These are phyloP conservation scores for Tulasnella sp. DNA, from an alignment of 768 basidiomycete genomes.

Conservation along the genomic window DNA sequence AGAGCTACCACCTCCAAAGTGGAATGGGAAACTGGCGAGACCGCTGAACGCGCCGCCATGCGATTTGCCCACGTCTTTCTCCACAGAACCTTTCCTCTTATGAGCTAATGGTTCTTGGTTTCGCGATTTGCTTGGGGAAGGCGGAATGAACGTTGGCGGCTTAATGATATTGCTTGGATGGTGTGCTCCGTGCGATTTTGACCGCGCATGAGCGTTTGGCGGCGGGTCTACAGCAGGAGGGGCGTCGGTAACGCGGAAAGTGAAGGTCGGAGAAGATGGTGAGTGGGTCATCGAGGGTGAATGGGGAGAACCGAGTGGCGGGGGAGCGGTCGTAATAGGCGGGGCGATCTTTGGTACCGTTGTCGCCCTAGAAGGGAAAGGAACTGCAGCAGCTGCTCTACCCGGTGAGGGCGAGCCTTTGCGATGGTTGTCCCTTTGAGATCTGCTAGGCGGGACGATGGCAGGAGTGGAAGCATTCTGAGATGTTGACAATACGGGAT, in stretches of 20 bases:
- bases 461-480: conserved; percentile 25
- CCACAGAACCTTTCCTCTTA: background rate
- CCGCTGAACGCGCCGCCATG: conserved; percentile 8
- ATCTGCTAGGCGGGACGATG: conserved; percentile 50
- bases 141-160: conserved; percentile 2
- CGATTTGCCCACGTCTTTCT: background rate
- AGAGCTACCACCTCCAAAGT: conserved; percentile 5
- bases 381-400: conserved; percentile 14
- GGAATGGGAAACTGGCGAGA: conserved; percentile 1
- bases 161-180: background rate
- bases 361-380: conserved; percentile 32
- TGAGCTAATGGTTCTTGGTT: background rate
- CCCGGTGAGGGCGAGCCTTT: conserved; percentile 27
- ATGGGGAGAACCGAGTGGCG: conserved; percentile 26
- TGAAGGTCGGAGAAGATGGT: conserved; percentile 30
- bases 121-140: background rate
- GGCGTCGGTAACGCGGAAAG: conserved; percentile 23
- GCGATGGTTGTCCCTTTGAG: conserved; percentile 59
- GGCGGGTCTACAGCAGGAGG: background rate
- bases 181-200: conserved; percentile 14
- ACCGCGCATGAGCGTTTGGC: background rate
- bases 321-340: conserved; percentile 31
- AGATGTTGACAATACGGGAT: background rate
- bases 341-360: conserved; percentile 23
- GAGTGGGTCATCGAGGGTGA: conserved; percentile 32